Evolutionary conservation across 2,329 filamentous ascomycete genomes (phyloP).

Genomic region (Epichloe gansuensis): DNA sequence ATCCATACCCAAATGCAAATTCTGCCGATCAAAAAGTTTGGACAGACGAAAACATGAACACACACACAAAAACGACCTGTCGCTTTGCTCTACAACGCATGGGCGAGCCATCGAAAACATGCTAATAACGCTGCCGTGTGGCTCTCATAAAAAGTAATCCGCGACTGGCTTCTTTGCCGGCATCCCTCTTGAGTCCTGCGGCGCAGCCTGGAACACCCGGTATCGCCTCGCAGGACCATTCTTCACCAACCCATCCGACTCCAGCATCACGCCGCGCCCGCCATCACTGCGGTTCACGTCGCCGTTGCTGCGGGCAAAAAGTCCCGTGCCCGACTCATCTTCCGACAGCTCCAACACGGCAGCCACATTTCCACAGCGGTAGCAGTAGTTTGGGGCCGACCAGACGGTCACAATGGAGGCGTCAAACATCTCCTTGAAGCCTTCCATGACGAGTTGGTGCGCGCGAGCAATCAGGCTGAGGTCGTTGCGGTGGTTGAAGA

Average conservation of each 20-base stretch:
- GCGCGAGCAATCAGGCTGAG: conserved; percentile 84
- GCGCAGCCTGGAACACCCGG: conserved; percentile 89
- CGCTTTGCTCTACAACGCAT: not conserved
- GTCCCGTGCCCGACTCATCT: conserved; percentile 62
- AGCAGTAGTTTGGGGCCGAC: conserved; percentile 95
- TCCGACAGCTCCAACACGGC: conserved; percentile 88
- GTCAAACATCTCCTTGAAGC: conserved; percentile 99
- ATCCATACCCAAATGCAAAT: not conserved
- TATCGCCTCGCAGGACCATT: conserved; percentile 79
- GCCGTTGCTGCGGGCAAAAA: conserved; percentile 59
- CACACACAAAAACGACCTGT: not conserved
- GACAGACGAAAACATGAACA: not conserved
- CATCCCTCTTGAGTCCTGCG: conserved; percentile 94
- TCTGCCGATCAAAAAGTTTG: not conserved
- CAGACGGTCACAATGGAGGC: conserved; percentile 95
- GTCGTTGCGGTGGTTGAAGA: conserved; percentile 91
- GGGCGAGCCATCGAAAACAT: not conserved
- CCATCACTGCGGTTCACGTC: conserved; percentile 49
- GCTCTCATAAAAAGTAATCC: conserved; percentile 72
- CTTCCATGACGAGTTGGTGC: conserved; percentile 98
- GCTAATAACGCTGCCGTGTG: not conserved
- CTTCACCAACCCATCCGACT: conserved; percentile 30
- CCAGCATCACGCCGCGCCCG: conserved; percentile 37
- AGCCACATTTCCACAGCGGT: conserved; percentile 89
- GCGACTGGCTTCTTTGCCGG: conserved; percentile 96